Conservation (phyloP, 163 green algal species). For the Volvox carteri region DNA sequence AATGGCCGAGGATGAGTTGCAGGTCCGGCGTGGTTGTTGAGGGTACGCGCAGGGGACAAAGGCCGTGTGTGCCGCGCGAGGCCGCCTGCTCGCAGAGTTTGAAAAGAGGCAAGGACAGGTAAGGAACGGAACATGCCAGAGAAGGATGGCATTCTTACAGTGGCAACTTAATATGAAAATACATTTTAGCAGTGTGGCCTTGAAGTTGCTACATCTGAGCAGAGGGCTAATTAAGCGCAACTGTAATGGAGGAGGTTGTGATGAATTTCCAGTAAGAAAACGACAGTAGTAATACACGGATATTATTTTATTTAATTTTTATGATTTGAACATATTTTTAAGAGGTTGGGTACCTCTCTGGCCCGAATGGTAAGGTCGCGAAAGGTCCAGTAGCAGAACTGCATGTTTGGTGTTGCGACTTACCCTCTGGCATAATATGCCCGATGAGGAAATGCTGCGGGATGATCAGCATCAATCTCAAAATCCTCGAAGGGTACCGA, state of each 20-base stretch:
- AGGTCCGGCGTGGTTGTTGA: not conserved
- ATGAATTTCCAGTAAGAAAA: too few species aligned
- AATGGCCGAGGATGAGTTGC: not conserved
- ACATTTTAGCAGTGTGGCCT: not conserved
- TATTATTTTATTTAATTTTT: not conserved
- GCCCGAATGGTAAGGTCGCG: not conserved
- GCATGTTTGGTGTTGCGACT: not conserved
- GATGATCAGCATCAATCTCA: not conserved
- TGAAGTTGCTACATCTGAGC: too few species aligned
- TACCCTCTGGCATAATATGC: not conserved
- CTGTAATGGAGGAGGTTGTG: not conserved
- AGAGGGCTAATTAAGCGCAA: not conserved
- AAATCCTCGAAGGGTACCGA: not conserved
- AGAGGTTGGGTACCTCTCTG: not conserved
- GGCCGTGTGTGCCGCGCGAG: not conserved
- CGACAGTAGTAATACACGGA: not conserved
- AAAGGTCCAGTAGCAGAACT: not conserved
- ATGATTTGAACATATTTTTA: not conserved
- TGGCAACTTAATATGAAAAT: not conserved
- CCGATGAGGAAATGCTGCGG: not conserved
- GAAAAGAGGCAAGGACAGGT: not conserved
- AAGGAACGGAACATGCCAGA: not conserved
- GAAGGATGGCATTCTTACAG: not conserved
- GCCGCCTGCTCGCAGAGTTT: not conserved
- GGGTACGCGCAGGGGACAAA: not conserved